Evolutionary conservation across 345 rosid genomes (phyloP).

Genomic region (Euphorbia peplus): DNA sequence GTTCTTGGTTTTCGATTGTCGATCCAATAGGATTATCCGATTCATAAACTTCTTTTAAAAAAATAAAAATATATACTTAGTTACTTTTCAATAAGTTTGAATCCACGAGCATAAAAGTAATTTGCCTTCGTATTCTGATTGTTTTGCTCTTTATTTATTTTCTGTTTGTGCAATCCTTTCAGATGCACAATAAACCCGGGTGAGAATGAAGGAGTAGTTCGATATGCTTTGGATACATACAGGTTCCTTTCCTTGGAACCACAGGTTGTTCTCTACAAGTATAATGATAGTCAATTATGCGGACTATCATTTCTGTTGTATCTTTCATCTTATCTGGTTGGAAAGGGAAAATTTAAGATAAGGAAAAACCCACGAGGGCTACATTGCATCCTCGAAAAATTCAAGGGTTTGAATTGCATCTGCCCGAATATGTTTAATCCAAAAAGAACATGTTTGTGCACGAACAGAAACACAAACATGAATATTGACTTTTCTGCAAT

Average conservation of each 20-base stretch:
- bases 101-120: neutral
- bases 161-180: constrained; percentile 13
- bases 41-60: too few relatives aligned
- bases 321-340: too few relatives aligned
- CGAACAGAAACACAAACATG: neutral
- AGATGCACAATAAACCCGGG: constrained; percentile 97
- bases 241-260: constrained; percentile 75
- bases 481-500: constrained; percentile 5
- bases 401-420: too few relatives aligned
- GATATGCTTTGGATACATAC: constrained; percentile 86
- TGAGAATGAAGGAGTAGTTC: constrained; percentile 89
- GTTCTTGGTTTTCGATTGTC: too few relatives aligned
- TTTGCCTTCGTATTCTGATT: neutral
- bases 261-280: constrained; percentile 50
- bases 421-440: neutral
- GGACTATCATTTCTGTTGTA: too few relatives aligned
- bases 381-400: too few relatives aligned
- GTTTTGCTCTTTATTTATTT: neutral
- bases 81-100: neutral
- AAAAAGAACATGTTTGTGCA: neutral
- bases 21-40: too few relatives aligned
- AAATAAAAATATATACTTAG: neutral
- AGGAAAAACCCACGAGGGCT: too few relatives aligned
- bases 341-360: too few relatives aligned
- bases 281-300: too few relatives aligned